Conservation (phyloP, 2,329 filamentous ascomycete genomes). For the Trichoderma guizhouense region DNA sequence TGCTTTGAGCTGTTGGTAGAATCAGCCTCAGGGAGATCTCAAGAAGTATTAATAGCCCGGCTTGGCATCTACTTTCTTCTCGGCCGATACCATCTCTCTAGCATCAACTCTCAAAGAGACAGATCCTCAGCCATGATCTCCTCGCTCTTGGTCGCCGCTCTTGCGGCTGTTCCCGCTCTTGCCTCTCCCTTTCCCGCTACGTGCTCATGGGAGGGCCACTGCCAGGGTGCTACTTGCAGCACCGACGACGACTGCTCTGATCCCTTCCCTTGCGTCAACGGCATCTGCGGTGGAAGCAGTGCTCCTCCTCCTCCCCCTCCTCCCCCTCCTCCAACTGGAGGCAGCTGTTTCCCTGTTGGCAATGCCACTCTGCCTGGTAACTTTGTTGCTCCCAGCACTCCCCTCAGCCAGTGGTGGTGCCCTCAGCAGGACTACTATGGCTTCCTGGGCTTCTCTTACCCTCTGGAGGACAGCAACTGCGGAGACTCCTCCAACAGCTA, state of each 20-base stretch:
- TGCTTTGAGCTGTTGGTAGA: background rate
- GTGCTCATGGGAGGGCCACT: background rate
- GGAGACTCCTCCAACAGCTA: constrained; percentile 18
- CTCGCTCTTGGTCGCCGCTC: constrained; percentile 14
- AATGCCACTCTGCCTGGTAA: constrained; percentile 19
- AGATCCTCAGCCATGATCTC: constrained; percentile 10
- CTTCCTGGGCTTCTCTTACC: constrained; percentile 25
- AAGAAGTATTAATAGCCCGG: constrained; percentile 13
- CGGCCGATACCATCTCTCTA: background rate
- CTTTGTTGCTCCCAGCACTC: constrained; percentile 15
- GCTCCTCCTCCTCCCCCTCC: too few relatives aligned
- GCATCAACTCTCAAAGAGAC: background rate
- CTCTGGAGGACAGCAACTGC: constrained; percentile 23
- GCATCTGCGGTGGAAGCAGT: background rate
- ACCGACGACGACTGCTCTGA: background rate
- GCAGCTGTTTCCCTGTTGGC: constrained; percentile 23
- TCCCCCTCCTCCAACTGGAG: background rate
- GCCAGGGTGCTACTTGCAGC: background rate
- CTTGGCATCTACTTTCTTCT: background rate
- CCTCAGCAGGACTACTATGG: constrained; percentile 22
- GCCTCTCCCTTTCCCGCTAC: constrained; percentile 6
- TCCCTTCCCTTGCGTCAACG: background rate
- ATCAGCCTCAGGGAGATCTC: background rate
- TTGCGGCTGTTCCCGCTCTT: constrained; percentile 15
- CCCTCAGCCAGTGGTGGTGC: constrained; percentile 23